phyloP scores from a whole-genome alignment of 495 filamentous ascomycete species.

The Tuber brumale region DNA sequence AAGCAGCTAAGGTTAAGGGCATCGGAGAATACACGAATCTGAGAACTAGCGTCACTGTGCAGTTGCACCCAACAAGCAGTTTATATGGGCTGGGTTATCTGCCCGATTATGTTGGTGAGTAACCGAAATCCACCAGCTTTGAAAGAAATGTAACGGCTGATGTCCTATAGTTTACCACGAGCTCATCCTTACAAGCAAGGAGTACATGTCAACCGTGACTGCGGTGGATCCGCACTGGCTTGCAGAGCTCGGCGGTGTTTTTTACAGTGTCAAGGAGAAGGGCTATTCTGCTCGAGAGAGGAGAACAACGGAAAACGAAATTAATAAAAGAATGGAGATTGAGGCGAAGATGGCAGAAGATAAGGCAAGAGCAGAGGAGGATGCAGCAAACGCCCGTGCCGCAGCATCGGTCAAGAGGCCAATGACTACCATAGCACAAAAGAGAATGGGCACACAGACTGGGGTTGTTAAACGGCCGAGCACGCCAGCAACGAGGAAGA shows the following conservation, averaged over 20 bases:
- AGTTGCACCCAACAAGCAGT: slow-evolving; percentile 87
- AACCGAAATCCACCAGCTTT: no score
- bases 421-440: slow-evolving; percentile 25
- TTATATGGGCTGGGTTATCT: slow-evolving; percentile 88
- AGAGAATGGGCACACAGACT: slow-evolving; percentile 33
- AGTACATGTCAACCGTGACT: slow-evolving; percentile 98
- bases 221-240: slow-evolving; percentile 97
- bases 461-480: slow-evolving; percentile 40
- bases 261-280: slow-evolving; percentile 97
- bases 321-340: slow-evolving; percentile 91
- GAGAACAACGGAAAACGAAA: slow-evolving; percentile 85
- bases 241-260: slow-evolving; percentile 95
- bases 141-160: slow-evolving; percentile 3
- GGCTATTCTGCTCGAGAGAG: slow-evolving; percentile 87
- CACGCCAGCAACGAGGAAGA: slow-evolving; percentile 36
- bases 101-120: slow-evolving; percentile 72
- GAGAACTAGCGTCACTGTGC: slow-evolving; percentile 84
- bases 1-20: slow-evolving; percentile 94
- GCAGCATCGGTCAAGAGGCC: slow-evolving; percentile 43
- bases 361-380: slow-evolving; percentile 63
- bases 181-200: slow-evolving; percentile 90
- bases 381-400: slow-evolving; percentile 48
- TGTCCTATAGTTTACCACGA: slow-evolving; percentile 72
- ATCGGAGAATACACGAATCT: slow-evolving; percentile 97
- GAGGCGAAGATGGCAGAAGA: slow-evolving; percentile 89